phyloP scores from a whole-genome alignment of 2,329 filamentous ascomycete genomes.

The Penicillium glabrum region DNA sequence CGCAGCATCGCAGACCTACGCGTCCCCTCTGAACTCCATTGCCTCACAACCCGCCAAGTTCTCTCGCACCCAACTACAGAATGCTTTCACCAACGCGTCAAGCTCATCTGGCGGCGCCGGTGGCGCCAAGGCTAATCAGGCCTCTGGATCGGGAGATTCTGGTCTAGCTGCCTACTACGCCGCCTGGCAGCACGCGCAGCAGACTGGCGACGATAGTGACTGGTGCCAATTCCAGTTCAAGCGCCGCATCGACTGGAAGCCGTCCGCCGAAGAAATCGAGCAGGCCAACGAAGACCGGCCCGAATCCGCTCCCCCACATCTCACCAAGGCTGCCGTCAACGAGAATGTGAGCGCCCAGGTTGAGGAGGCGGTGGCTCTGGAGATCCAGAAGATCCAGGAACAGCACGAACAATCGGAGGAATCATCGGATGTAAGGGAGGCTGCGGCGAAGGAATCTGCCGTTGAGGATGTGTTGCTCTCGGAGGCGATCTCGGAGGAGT shows the following conservation, averaged over 20 bases:
- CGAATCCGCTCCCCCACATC: conserved; percentile 55
- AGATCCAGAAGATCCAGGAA: conserved; percentile 66
- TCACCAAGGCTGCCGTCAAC: conserved; percentile 53
- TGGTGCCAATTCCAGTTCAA: conserved; percentile 92
- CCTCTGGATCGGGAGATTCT: conserved; percentile 56
- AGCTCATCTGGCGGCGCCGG: conserved; percentile 49
- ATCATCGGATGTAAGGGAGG: conserved; percentile 32
- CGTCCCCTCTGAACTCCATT: conserved; percentile 62
- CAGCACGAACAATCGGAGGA: conserved; percentile 49
- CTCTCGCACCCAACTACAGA: conserved; percentile 65
- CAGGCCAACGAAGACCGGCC: conserved; percentile 28
- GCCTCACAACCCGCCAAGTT: conserved; percentile 53
- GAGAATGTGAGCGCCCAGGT: conserved; percentile 68
- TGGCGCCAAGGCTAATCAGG: conserved; percentile 58
- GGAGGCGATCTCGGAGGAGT: conserved; percentile 58
- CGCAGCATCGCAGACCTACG: conserved; percentile 86
- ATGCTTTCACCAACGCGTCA: conserved; percentile 66
- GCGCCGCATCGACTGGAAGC: conserved; percentile 86
- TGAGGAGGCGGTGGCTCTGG: conserved; percentile 78
- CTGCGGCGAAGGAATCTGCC: conserved; percentile 25
- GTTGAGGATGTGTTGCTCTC: conserved; percentile 41
- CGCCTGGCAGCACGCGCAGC: conserved; percentile 78
- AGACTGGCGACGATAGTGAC: conserved; percentile 69
- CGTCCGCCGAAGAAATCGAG: conserved; percentile 41
- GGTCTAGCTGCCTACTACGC: conserved; percentile 89